Evolutionary conservation across 495 filamentous ascomycete species (phyloP), one percentile per base, ranked within the genome.

Genomic region (Immersiella caudata): DNA sequence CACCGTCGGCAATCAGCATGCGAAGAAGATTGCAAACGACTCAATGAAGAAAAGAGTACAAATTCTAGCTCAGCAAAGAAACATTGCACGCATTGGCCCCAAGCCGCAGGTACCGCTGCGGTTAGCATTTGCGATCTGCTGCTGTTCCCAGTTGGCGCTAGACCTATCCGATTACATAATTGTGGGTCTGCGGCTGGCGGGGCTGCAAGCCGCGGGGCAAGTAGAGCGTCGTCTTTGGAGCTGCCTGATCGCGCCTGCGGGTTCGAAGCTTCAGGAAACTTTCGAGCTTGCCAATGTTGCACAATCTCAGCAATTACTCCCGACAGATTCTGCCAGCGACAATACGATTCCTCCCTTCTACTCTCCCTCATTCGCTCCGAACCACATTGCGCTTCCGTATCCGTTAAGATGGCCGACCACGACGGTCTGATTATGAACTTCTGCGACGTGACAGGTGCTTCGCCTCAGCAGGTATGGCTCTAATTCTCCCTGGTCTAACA

Each of bases 391-490:
- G 40, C 40, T 46, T 46, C 40, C 8, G 29, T 8, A 27, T 22
- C 49, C 54, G 27, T 18, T 12, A 69, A 46, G 3, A 86, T 87
- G 79, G 80, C 81, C 35, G 84, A 89, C 70, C 88, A 88, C 65
- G 89, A 94, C 76, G 83, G 85, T 70, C 78, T 91, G 65, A 88
- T 95, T 67, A 84, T 85, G 70, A 82, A 90, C 76, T 93, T 97
- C 78, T 88, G 87, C 75, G 80, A 80, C 60, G 81, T 97, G 72
- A 94, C 93, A 2, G 87, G 89, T 24, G 83, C 85, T 21, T 77
- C 83, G 11, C 76, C 89, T 5, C 79, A 88, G 49, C 84, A 89
- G 75, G 93, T 94, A 83, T 73, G 81, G 6, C 14, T 58, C 20
- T 22, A 29, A 16, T 14, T 12, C 33, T 6, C 12, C 8, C 16